Evolutionary conservation across 495 filamentous ascomycete species (phyloP), one percentile per base, ranked within the genome.

Genomic region (Lentithecium fluviatile): DNA sequence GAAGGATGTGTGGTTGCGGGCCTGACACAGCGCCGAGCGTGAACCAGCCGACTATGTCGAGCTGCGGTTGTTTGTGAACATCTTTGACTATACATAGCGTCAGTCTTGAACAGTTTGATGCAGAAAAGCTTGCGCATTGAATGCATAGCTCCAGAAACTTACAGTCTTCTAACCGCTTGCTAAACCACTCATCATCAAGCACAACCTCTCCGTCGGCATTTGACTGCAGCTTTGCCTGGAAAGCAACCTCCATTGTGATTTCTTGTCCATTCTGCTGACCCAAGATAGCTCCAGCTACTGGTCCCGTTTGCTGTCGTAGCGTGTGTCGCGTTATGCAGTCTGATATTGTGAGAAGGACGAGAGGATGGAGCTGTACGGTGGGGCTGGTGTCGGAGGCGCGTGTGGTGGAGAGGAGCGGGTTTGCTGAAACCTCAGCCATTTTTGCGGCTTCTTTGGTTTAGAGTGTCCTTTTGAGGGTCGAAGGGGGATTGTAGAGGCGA

Each of bases 21-120:
- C 91, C 91, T 40, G 84, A 80, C 8, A 82, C 76, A 23, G 90
- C 83, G 20, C 89, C 78, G 10, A 89, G 83, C n/a, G 90, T 88
- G 79, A 93, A 99, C 90, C 93, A 96, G 73, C 91, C 94, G 36
- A 97, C 90, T 20, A 97, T 79, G 65, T 97, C 94, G 37, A 96
- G 85, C 10, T 82, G 74, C 0, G 90, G 89, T 34, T 73, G 78
- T 73, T 90, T 91, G 77, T 97, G 89, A 5, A 97, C 94, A 62
- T 88, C 86, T 75, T 87, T 91, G 82, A 91, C 90, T 93, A 64
- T 63, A 51, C 8, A 43, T 8, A 50, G 4, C 23, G 45, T 38
- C 37, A 56, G 49, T 15, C n/a, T 21, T 37, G 38, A 1, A 34
- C 40, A 20, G 6, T 20, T 20, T 20, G 15, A 57, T n/a, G n/a